Conservation (phyloP, 257 asterid species). For the Marsdenia floribunda region DNA sequence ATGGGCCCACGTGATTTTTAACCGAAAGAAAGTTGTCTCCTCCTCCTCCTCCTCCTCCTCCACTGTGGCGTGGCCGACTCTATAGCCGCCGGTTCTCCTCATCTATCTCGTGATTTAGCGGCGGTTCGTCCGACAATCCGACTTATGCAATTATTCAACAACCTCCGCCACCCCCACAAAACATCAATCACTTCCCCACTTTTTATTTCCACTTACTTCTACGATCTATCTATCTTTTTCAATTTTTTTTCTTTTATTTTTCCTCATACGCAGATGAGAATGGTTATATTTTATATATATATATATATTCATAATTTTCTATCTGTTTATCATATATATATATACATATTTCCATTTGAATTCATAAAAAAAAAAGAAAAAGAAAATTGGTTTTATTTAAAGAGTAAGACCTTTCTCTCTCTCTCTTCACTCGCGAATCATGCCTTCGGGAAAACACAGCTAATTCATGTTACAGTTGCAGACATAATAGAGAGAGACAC, state of each 20-base stretch:
- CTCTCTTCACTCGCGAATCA: too few relatives aligned
- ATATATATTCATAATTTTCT: too few relatives aligned
- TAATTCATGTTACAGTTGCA: too few relatives aligned
- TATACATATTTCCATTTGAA: too few relatives aligned
- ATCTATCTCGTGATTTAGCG: conserved; percentile 31
- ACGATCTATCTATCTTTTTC: not conserved
- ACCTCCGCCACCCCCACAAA: not conserved
- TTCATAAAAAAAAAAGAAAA: too few relatives aligned
- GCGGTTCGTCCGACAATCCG: conserved; percentile 21
- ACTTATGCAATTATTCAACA: not conserved
- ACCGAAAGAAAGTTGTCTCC: conserved; percentile 30
- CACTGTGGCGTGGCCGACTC: not conserved
- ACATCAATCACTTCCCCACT: not conserved
- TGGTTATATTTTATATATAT: too few relatives aligned
- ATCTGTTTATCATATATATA: too few relatives aligned
- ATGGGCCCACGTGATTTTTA: conserved; percentile 38
- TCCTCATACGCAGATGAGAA: too few relatives aligned
- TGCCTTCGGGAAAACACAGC: too few relatives aligned
- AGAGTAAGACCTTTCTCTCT: too few relatives aligned
- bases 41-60: not conserved
- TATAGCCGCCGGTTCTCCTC: conserved; percentile 9
- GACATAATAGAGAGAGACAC: not conserved
- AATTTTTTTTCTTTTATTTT: too few relatives aligned
- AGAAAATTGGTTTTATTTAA: too few relatives aligned
- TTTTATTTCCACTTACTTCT: not conserved